These are phyloP conservation scores for Zygoascus hellenicus DNA, from an alignment of 1,139 yeast species.

Conservation along the genomic window DNA sequence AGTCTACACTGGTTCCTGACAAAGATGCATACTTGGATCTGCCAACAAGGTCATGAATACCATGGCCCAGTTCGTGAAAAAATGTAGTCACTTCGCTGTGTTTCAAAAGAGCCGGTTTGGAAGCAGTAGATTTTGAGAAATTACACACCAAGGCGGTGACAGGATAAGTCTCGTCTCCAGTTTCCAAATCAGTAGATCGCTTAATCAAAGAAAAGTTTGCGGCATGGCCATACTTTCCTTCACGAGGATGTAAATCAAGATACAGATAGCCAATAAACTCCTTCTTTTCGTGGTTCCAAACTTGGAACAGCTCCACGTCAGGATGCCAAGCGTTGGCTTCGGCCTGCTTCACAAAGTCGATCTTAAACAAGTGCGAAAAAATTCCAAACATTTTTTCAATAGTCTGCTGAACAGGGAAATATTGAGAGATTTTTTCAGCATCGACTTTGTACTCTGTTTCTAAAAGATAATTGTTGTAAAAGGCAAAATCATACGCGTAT, in stretches of 20 bases:
- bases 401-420: conserved; percentile 68
- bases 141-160: conserved; percentile 79
- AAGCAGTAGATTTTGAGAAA: conserved; percentile 67
- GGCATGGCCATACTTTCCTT: conserved; percentile 82
- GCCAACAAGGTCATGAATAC: conserved; percentile 72
- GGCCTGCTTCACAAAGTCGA: conserved; percentile 54
- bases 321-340: conserved; percentile 56
- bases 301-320: conserved; percentile 70
- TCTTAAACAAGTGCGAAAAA: conserved; percentile 61
- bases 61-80: conserved; percentile 89
- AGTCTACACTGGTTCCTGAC: conserved; percentile 68
- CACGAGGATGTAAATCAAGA: conserved; percentile 79
- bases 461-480: conserved; percentile 56
- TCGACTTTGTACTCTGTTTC: conserved; percentile 69
- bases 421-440: conserved; percentile 64
- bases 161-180: conserved; percentile 53
- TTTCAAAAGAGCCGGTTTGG: conserved; percentile 68
- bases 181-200: conserved; percentile 46
- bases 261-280: conserved; percentile 73
- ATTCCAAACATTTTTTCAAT: conserved; percentile 61
- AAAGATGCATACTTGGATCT: conserved; percentile 58
- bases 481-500: conserved; percentile 71
- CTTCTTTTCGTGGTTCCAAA: conserved; percentile 54
- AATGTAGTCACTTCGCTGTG: conserved; percentile 78
- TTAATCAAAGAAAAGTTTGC: conserved; percentile 70